These are phyloP conservation scores for Aureobasidium sp. DNA, from an alignment of 2,329 filamentous ascomycete genomes.

Conservation along the genomic window DNA sequence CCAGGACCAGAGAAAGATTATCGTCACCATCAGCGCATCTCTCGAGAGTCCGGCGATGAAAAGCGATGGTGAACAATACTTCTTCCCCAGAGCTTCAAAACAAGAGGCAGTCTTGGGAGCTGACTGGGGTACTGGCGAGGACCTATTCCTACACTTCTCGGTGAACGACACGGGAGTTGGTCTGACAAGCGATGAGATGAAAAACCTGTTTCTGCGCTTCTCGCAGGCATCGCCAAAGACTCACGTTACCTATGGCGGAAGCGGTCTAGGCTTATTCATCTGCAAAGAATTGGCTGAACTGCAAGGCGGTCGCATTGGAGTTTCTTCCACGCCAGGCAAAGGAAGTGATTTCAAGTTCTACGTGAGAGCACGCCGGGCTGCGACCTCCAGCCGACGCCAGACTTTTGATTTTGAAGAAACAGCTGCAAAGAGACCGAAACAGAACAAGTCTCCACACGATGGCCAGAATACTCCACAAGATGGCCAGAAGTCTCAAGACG, in stretches of 20 bases:
- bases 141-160: conserved; percentile 31
- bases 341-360: conserved; percentile 63
- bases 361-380: conserved; percentile 48
- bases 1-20: conserved; percentile 30
- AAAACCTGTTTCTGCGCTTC: conserved; percentile 58
- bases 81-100: conserved; percentile 24
- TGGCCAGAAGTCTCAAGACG: background rate
- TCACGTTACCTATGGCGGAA: conserved; percentile 61
- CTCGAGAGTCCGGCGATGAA: conserved; percentile 27
- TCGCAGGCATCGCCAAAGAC: conserved; percentile 61
- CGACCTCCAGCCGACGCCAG: background rate
- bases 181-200: conserved; percentile 28
- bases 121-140: conserved; percentile 31
- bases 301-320: conserved; percentile 61
- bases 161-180: conserved; percentile 33
- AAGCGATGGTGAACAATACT: conserved; percentile 28
- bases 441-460: background rate
- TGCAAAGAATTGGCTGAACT: conserved; percentile 60
- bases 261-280: conserved; percentile 62
- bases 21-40: conserved; percentile 33
- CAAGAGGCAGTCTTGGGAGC: conserved; percentile 6
- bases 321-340: conserved; percentile 47
- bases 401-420: background rate
- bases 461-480: background rate
- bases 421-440: background rate